Percentiles rank a stretch among this genome's conserved stretches.
Evolutionary conservation across 192 early-diverging fungal genomes (phyloP).

Genomic region (Umbelopsis sp.): DNA sequence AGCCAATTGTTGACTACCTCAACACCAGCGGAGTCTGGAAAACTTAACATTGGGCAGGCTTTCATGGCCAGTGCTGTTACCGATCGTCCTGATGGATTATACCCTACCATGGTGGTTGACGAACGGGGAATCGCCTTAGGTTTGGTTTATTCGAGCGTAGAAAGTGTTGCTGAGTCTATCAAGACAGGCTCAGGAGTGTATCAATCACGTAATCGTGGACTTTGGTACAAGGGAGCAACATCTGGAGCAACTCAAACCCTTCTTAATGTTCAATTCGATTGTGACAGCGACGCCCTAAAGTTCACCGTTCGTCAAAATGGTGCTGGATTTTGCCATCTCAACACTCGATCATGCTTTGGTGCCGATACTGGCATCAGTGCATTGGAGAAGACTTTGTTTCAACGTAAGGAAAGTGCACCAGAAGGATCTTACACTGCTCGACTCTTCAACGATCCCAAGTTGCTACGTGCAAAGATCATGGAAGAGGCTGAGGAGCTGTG

Average conservation of each 20-base stretch:
- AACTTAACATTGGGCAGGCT: conserved; percentile 59
- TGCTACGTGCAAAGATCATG: conserved; percentile 91
- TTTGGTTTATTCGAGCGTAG: conserved; percentile 86
- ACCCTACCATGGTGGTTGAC: conserved; percentile 93
- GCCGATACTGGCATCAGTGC: conserved; percentile 71
- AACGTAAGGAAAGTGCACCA: conserved; percentile 74
- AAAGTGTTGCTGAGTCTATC: conserved; percentile 83
- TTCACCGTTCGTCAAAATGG: conserved; percentile 88
- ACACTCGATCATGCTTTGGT: conserved; percentile 93
- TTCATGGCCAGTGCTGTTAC: conserved; percentile 60
- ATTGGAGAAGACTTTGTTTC: conserved; percentile 68
- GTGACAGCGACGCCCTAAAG: conserved; percentile 86
- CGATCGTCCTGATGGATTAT: conserved; percentile 91
- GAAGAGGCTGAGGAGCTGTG: conserved; percentile 96
- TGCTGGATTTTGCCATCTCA: conserved; percentile 93
- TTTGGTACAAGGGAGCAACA: conserved; percentile 97
- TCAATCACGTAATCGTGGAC: conserved; percentile 82
- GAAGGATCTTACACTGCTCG: conserved; percentile 90
- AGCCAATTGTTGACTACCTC: conserved; percentile 39
- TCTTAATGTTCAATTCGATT: conserved; percentile 79
- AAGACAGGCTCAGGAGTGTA: conserved; percentile 86
- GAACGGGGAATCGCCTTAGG: conserved; percentile 88
- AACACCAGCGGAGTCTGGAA: not conserved
- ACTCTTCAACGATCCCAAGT: conserved; percentile 79
- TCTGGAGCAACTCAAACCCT: conserved; percentile 94